Percentiles rank a stretch among this genome's conserved stretches.
Conservation (phyloP, 2,329 filamentous ascomycete genomes). For the Dactylonectria estremocensis region DNA sequence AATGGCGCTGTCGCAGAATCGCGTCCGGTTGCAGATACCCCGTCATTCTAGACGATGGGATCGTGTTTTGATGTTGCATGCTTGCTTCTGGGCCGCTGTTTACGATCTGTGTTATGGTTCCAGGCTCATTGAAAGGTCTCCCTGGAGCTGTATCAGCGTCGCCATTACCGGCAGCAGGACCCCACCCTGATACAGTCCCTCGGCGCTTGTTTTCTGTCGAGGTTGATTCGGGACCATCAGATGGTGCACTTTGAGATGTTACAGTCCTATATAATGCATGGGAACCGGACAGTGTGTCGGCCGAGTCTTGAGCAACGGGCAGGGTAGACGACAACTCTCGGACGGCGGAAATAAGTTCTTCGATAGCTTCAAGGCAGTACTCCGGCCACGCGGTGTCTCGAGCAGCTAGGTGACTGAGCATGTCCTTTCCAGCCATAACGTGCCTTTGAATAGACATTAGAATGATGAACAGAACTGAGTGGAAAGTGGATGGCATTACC, state of each 20-base stretch:
- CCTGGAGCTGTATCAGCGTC: background rate
- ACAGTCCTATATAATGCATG: background rate
- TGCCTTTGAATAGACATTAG: slow-evolving; percentile 37
- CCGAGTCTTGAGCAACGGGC: slow-evolving; percentile 30
- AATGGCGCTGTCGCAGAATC: background rate
- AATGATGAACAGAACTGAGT: background rate
- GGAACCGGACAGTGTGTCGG: background rate
- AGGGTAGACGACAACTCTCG: slow-evolving; percentile 44
- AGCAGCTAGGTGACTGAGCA: slow-evolving; percentile 47
- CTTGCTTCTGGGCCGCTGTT: background rate
- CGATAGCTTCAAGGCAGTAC: slow-evolving; percentile 52
- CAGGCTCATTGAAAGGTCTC: background rate
- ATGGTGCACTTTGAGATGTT: slow-evolving; percentile 1
- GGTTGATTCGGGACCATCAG: slow-evolving; percentile 1
- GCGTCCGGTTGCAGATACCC: background rate
- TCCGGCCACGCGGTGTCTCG: slow-evolving; percentile 54
- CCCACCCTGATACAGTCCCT: background rate
- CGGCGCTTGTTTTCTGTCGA: slow-evolving; percentile 20
- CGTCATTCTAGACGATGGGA: background rate
- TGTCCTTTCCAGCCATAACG: slow-evolving; percentile 48
- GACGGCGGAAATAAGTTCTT: slow-evolving; percentile 50
- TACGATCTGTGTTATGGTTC: background rate
- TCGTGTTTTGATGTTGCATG: background rate
- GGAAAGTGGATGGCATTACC: slow-evolving; percentile 47
- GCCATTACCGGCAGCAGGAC: background rate